Evolutionary conservation across 225 moss, liverwort and hornwort species (phyloP), one percentile per base, ranked within the genome.

Genomic region (Takakia lepidozioides): DNA sequence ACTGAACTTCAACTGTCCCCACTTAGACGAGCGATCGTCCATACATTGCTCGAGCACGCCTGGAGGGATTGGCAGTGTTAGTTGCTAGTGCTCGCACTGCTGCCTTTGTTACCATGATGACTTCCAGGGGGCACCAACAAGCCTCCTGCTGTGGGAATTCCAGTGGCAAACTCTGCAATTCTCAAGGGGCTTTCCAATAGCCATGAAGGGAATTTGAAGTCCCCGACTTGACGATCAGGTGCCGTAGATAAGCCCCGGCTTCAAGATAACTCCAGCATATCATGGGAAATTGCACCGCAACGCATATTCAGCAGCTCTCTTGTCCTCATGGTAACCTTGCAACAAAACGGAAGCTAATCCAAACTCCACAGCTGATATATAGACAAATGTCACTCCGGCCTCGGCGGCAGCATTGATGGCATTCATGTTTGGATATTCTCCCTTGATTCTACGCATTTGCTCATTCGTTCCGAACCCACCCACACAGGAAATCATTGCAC

Each of bases 401-500:
- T 48, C 35, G 0, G 78, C 66, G 0, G 78, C 73, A 1, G 78
- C 69, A 66, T 63, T 69, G 38, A 74, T 69, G 25, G 73, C 78
- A 3, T 52, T 25, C 41, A 69, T 69, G 20, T 79, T 79, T 5
- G 73, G 73, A n/a, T n/a, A n/a, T 50, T 79, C 78, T 48, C 78
- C 78, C 18, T 79, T 79, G 56, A 70, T 74, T 2, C 78, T 65
- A 49, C 56, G 52, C 78, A 79, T 79, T 30, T 79, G 78, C 13
- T 73, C 78, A 45, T 70, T 79, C 19, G 59, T 79, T 24, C 73
- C 78, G 0, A 79, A 79, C n/a, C 69, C 73, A 34, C 78, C 78
- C 0, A 79, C 73, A 40, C 78, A 79, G 1, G 78, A 79, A 20
- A 79, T 51, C 54, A 93, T 88, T 8, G 88, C 80, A 27, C 78